Evolutionary conservation across 495 filamentous ascomycete species (phyloP), one percentile per base, ranked within the genome.

Genomic region (Xylaria sp.): DNA sequence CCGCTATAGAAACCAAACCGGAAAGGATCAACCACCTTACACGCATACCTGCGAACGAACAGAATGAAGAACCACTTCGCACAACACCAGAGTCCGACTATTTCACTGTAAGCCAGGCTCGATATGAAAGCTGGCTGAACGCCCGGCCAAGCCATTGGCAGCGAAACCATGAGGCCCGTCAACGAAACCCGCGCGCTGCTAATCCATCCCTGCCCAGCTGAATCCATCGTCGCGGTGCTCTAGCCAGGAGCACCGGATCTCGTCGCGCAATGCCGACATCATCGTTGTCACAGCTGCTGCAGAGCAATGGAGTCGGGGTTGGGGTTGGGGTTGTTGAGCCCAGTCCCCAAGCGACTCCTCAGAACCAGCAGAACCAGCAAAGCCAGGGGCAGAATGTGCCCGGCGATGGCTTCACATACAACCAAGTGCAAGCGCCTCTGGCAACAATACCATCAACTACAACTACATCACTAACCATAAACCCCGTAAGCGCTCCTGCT

Each of bases 401-500:
- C 33, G 15, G 19, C 11, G 14, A 33, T 44, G 53, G 44, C 52
- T 68, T 68, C 57, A 41, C 66, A 29, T 43, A 29, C 44, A 43
- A 33, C 46, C 63, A 67, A 29, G 63, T 31, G 37, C 71, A 44
- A 44, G 14, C 29, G 46, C 66, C 46, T 24, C 41, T 37, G 19
- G 19, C 43, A 17, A 26, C 14, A 11, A 48, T 37, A 37, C 79
- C 79, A 44, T 75, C 77, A 44, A 69, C 69, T 4, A 70, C 78
- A 46, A 70, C 78, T 63, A 72, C 76, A 50, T 70, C 76, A 41
- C 48, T 70, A n/a, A n/a, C n/a, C n/a, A n/a, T n/a, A 12, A 63
- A 58, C 55, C 59, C 67, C 41, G n/a, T 40, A 4, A 43, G 19
- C 46, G 37, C 46, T 11, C 24, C 65, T 7, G 21, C 65, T 7